Evolutionary conservation across 148 eudicot genomes (phyloP), one percentile per base, ranked within the genome.

Genomic region (Simmondsia chinensis): DNA sequence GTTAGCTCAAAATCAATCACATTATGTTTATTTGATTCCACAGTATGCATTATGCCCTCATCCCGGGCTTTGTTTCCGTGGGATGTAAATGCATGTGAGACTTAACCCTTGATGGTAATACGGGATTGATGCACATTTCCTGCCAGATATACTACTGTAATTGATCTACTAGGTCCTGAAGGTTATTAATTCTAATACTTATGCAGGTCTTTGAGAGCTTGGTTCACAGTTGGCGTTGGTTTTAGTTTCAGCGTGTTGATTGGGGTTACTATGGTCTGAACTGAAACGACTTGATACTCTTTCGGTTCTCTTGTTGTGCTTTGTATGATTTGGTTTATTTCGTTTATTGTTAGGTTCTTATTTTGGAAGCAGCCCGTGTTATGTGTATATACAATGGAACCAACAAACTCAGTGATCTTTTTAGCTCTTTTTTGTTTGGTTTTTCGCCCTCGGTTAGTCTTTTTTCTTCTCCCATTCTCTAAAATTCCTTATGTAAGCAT

Each of bases 181-280:
- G 42, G 7, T 56, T 20, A 34, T 49, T 42, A 24, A 42, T 16
- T 14, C 9, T 35, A 31, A 13, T 51, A 39, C 16, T 37, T 46
- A 9, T 54, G 28, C 71, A 80, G 96, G 75, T 80, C 30, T 56
- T 64, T 77, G 73, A 71, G 65, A 59, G 59, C 44, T 21, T 88
- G 96, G 96, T 88, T 88, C 61, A 56, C 81, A 3, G 57, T 77
- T 40, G 96, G 96, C 28, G 47, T 67, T 64, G 94, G 94, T 39
- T 80, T 88, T 59, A 64, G 81, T 69, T 56, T 80, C 29, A 52
- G 82, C 31, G 57, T 80, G 40, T 63, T 88, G 57, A 35, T 83
- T 46, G 96, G 81, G 57, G 83, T 73, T 32, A 64, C 66, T 33
- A 16, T 77, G 77, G 96, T 87, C 7, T 64, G 75, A 30, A 36